Percentiles rank a stretch among this genome's conserved stretches.
Conservation (phyloP, 495 filamentous ascomycete genomes). For the Penicillium egyptiacum region DNA sequence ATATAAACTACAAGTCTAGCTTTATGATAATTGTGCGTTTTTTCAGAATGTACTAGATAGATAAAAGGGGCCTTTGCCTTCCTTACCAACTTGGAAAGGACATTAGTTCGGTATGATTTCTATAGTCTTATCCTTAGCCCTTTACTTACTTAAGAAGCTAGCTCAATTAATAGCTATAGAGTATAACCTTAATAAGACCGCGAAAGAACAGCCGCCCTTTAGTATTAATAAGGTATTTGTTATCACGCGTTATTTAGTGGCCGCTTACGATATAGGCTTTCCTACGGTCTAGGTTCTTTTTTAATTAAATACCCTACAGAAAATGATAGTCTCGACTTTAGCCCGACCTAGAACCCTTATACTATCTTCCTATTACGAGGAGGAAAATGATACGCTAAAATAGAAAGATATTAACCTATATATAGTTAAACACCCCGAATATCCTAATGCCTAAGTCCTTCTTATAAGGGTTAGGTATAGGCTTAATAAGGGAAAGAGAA, state of each 20-base stretch:
- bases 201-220: conserved; percentile 2
- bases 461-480: conserved; percentile 27
- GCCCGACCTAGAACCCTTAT: conserved; percentile 23
- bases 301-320: conserved; percentile 25
- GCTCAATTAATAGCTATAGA: too few relatives aligned
- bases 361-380: conserved; percentile 19
- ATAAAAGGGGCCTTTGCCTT: background rate
- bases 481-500: conserved; percentile 29
- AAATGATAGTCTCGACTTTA: conserved; percentile 28
- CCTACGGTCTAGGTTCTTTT: conserved; percentile 19
- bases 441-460: conserved; percentile 21
- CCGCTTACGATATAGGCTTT: conserved; percentile 14
- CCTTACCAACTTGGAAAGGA: background rate
- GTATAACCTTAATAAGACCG: background rate
- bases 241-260: conserved; percentile 19
- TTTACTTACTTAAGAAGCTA: background rate
- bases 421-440: conserved; percentile 26
- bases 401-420: conserved; percentile 30
- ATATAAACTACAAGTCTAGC: background rate
- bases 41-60: background rate
- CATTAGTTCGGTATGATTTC: background rate
- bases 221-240: conserved; percentile 23
- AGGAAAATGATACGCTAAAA: conserved; percentile 24
- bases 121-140: background rate
- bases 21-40: background rate